Evolutionary conservation across 164 flowering plant species (phyloP).

Genomic region (Annona squamosa): DNA sequence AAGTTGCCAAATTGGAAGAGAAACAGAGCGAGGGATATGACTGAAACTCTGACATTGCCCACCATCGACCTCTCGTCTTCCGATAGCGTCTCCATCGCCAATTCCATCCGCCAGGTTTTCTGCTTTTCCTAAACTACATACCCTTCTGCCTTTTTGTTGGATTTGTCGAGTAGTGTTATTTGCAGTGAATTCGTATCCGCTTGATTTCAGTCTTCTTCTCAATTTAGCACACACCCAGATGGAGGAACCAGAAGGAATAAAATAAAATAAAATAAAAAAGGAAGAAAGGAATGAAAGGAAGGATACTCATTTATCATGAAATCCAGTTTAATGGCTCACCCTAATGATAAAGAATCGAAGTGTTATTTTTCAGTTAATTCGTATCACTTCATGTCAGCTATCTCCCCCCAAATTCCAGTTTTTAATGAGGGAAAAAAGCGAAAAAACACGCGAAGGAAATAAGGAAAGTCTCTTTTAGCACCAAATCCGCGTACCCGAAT

Average conservation of each 20-base stretch:
- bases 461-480: no score
- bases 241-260: not conserved
- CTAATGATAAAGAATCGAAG: no score
- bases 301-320: no score
- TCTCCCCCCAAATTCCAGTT: no score
- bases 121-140: not conserved
- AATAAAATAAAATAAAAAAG: no score
- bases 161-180: not conserved
- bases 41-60: slow-evolving; percentile 38
- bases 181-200: not conserved
- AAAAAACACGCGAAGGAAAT: no score
- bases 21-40: slow-evolving; percentile 17
- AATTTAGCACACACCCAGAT: not conserved
- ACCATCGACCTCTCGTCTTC: slow-evolving; percentile 52
- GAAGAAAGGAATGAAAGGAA: no score
- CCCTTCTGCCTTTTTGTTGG: not conserved
- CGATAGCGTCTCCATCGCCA: slow-evolving; percentile 39
- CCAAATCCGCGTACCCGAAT: no score
- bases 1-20: not conserved
- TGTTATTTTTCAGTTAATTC: no score
- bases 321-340: no score
- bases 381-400: no score
- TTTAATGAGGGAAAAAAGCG: no score
- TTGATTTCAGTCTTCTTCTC: not conserved
- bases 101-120: slow-evolving; percentile 57